Evolutionary conservation across 441 rosid species (phyloP).

Genomic region (Jatropha podagrica): DNA sequence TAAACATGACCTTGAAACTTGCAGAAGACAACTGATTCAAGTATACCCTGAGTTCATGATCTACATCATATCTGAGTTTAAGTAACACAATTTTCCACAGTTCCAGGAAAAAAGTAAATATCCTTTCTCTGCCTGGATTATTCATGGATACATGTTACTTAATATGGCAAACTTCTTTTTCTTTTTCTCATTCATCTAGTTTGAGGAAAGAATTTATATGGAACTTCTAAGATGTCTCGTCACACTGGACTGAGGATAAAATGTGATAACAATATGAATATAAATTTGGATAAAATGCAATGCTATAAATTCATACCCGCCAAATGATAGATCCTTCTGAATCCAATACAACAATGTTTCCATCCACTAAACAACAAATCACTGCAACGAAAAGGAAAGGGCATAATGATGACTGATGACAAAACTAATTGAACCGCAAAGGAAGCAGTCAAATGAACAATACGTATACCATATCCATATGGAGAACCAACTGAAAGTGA

Average conservation of each 20-base stretch:
- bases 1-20: no score
- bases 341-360: constrained; percentile 64
- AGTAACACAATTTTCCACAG: no score
- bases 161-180: not conserved
- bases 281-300: not conserved
- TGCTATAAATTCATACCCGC: constrained; percentile 53
- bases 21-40: no score
- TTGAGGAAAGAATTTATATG: not conserved
- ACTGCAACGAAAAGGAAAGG: constrained; percentile 45
- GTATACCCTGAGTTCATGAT: no score
- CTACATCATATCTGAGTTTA: no score
- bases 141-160: no score
- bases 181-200: not conserved
- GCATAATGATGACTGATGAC: not conserved
- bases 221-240: not conserved
- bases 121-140: no score
- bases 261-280: not conserved
- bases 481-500: constrained; percentile 56
- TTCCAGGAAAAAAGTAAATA: no score
- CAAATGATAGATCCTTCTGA: constrained; percentile 63
- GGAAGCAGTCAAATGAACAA: constrained; percentile 7
- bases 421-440: not conserved
- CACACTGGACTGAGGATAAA: not conserved
- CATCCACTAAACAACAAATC: constrained; percentile 93
- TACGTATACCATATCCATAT: constrained; percentile 48